A percentile compares a stretch with the other conserved stretches of the same genome.
phyloP scores from a whole-genome alignment of 805 yeast genomes.

The Cyberlindnera euphorbiiphila region DNA sequence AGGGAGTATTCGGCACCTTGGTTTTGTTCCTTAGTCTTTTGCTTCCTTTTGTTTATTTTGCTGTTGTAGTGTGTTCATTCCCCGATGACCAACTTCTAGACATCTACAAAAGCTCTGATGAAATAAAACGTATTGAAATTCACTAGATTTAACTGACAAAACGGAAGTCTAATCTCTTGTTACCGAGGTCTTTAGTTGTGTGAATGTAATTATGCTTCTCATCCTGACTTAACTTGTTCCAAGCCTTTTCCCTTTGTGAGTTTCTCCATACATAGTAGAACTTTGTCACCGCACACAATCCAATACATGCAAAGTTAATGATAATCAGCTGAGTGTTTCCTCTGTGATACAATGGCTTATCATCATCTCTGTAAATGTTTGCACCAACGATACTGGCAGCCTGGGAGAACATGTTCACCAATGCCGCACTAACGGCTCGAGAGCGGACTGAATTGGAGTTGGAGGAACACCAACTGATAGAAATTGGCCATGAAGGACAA shows the following conservation, averaged over 20 bases:
- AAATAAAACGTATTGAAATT: too few relatives aligned
- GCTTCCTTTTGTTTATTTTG: too few relatives aligned
- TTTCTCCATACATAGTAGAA: conserved; percentile 38
- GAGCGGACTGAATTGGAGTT: conserved; percentile 61
- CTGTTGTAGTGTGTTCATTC: too few relatives aligned
- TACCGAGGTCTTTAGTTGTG: conserved; percentile 50
- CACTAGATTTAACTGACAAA: conserved; percentile 23
- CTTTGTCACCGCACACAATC: conserved; percentile 27
- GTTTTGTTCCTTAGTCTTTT: too few relatives aligned
- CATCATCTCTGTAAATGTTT: conserved; percentile 54
- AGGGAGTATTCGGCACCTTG: too few relatives aligned
- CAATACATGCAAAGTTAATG: conserved; percentile 32
- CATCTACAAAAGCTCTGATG: too few relatives aligned
- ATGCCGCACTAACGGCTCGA: conserved; percentile 61
- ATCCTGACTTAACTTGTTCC: conserved; percentile 48
- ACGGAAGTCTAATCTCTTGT: conserved; percentile 52
- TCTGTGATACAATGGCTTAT: conserved; percentile 53
- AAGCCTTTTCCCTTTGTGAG: conserved; percentile 39
- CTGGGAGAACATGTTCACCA: conserved; percentile 64
- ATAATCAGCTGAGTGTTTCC: conserved; percentile 49
- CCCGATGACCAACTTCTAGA: too few relatives aligned
- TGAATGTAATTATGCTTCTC: conserved; percentile 46
- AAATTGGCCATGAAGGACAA: conserved; percentile 50
- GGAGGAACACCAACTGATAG: conserved; percentile 57
- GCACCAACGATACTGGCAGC: conserved; percentile 50